Conservation (phyloP, 768 basidiomycete genomes). For the Rhizopogon rudus region DNA sequence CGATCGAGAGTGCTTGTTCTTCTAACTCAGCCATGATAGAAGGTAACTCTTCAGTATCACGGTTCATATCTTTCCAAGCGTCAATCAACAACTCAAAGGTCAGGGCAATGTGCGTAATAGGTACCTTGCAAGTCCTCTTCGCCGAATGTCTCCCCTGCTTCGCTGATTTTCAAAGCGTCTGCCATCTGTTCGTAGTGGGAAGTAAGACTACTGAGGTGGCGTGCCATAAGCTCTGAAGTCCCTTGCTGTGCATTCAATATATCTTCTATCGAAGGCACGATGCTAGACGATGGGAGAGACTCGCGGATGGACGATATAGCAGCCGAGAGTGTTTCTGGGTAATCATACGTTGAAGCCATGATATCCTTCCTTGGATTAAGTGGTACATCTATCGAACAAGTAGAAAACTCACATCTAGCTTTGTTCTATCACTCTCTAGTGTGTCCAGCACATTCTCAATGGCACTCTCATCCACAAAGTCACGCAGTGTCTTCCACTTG, state of each 20-base stretch:
- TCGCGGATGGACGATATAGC: constrained; percentile 53
- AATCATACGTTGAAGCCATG: constrained; percentile 58
- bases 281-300: constrained; percentile 38
- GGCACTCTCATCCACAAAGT: constrained; percentile 81
- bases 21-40: constrained; percentile 72
- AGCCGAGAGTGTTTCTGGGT: constrained; percentile 55
- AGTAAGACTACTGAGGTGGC: constrained; percentile 63
- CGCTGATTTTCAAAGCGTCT: constrained; percentile 57
- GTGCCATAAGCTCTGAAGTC: constrained; percentile 63
- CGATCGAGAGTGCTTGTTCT: constrained; percentile 47
- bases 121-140: constrained; percentile 69
- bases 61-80: constrained; percentile 59
- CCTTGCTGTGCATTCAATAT: constrained; percentile 45
- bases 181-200: constrained; percentile 79
- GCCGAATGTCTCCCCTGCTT: constrained; percentile 60
- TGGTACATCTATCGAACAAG: not conserved
- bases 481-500: constrained; percentile 77
- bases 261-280: constrained; percentile 39
- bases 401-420: constrained; percentile 54
- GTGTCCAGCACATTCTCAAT: constrained; percentile 73
- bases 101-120: too few relatives aligned
- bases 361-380: constrained; percentile 40
- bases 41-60: constrained; percentile 76
- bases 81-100: not conserved
- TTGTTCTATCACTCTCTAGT: constrained; percentile 64